A percentile compares a stretch with the other conserved stretches of the same genome.
phyloP scores from a whole-genome alignment of 164 flowering plant species.

The Brasenia schreberi region DNA sequence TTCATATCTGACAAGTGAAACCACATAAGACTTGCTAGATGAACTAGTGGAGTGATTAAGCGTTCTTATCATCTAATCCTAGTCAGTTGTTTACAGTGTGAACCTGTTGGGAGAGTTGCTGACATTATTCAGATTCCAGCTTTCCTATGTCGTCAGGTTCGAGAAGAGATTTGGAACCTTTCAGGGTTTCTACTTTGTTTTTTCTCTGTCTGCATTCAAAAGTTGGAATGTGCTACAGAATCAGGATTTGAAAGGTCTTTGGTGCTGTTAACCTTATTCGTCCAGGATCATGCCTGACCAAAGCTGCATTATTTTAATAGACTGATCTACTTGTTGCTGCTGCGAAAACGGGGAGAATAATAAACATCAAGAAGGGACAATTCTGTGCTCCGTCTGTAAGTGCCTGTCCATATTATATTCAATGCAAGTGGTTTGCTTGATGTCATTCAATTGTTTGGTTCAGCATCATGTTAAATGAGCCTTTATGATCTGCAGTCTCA shows the following conservation, averaged over 20 bases:
- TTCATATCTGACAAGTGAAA: neutral
- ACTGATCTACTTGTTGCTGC: constrained; percentile 97
- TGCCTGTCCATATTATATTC: neutral
- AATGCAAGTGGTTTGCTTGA: no score
- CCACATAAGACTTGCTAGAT: neutral
- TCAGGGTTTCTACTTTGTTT: neutral
- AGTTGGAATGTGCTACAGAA: neutral
- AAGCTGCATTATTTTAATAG: constrained; percentile 29
- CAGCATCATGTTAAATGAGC: no score
- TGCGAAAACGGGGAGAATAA: constrained; percentile 88
- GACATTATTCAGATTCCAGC: constrained; percentile 98
- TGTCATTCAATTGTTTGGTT: no score
- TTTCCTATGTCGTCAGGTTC: constrained; percentile 92
- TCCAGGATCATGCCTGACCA: neutral
- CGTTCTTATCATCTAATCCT: neutral
- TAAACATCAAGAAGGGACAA: constrained; percentile 95
- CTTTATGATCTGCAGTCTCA: no score
- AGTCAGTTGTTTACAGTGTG: constrained; percentile 42
- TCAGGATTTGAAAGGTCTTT: neutral
- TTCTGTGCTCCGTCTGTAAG: constrained; percentile 94
- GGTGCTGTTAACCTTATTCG: neutral
- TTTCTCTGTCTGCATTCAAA: neutral
- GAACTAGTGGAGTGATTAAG: neutral
- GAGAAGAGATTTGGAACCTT: neutral
- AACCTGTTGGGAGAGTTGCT: constrained; percentile 83